These are phyloP conservation scores for Tetrapisispora phaffii DNA, from an alignment of 805 yeast genomes.

Conservation along the genomic window DNA sequence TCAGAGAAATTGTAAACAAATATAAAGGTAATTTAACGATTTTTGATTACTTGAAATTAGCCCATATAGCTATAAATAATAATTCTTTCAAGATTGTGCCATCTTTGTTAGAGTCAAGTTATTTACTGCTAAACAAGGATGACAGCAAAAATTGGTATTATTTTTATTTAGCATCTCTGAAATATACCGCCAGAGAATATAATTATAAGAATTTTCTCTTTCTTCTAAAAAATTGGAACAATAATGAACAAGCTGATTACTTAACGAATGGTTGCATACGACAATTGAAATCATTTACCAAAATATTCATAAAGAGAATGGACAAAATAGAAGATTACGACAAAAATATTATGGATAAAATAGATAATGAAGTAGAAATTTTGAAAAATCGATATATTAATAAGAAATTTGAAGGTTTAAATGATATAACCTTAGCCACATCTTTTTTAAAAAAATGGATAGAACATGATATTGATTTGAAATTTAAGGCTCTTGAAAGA, in stretches of 20 bases:
- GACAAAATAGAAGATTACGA: neutral
- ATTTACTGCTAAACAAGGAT: constrained; percentile 5
- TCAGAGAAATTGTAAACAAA: constrained; percentile 12
- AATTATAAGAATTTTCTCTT: constrained; percentile 9
- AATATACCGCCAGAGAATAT: constrained; percentile 10
- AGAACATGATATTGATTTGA: constrained; percentile 1
- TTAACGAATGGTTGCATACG: constrained; percentile 15
- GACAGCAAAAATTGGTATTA: constrained; percentile 15
- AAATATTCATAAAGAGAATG: neutral
- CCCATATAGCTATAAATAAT: constrained; percentile 10
- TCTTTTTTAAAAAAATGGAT: constrained; percentile 16
- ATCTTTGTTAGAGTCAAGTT: constrained; percentile 5
- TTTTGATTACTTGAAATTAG: constrained; percentile 19
- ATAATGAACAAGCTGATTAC: constrained; percentile 11
- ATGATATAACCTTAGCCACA: constrained; percentile 10
- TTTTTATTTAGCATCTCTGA: constrained; percentile 16
- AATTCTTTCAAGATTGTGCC: constrained; percentile 10
- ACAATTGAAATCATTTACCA: constrained; percentile 13
- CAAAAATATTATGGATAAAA: constrained; percentile 4
- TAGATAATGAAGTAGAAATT: constrained; percentile 9
- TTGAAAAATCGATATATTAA: constrained; percentile 14
- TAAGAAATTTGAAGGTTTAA: constrained; percentile 18
- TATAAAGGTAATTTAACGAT: constrained; percentile 10
- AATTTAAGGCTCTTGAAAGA: neutral
- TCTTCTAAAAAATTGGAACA: constrained; percentile 20